A percentile compares a stretch with the other conserved stretches of the same genome.
These are phyloP conservation scores for Saturnispora diversa DNA, from an alignment of 805 yeast species.

Conservation along the genomic window DNA sequence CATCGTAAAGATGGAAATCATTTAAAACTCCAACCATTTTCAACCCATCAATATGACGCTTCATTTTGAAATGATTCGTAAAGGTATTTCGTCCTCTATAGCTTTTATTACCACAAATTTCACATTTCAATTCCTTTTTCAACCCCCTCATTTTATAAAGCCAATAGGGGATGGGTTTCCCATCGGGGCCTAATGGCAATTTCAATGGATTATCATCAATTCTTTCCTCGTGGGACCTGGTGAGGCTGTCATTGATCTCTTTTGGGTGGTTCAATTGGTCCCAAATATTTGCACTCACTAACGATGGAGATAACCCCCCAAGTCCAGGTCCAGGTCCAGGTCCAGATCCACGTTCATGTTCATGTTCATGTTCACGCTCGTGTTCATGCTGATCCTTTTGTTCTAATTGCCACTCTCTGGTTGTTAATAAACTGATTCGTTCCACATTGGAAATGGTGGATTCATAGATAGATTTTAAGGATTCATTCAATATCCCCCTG, in stretches of 20 bases:
- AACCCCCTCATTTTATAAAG: slow-evolving; percentile 83
- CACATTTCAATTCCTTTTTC: slow-evolving; percentile 65
- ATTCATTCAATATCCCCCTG: too few relatives aligned
- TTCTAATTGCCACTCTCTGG: slow-evolving; percentile 55
- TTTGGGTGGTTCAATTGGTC: slow-evolving; percentile 16
- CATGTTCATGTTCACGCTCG: too few relatives aligned
- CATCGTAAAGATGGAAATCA: slow-evolving; percentile 42
- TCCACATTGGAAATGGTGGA: slow-evolving; percentile 56
- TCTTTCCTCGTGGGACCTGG: slow-evolving; percentile 29
- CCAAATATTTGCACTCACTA: slow-evolving; percentile 1
- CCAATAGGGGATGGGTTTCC: slow-evolving; percentile 91
- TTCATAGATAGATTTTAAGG: slow-evolving; percentile 34
- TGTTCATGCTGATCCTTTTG: slow-evolving; percentile 31
- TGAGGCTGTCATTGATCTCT: slow-evolving; percentile 19
- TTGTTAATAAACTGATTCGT: slow-evolving; percentile 60
- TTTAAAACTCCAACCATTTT: slow-evolving; percentile 64
- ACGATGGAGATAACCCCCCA: slow-evolving; percentile 6
- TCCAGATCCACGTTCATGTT: too few relatives aligned
- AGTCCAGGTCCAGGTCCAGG: too few relatives aligned
- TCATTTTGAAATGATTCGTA: slow-evolving; percentile 66
- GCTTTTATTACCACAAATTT: slow-evolving; percentile 69
- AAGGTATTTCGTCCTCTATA: slow-evolving; percentile 70
- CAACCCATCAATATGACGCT: slow-evolving; percentile 66
- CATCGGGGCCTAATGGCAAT: slow-evolving; percentile 80
- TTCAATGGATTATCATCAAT: slow-evolving; percentile 39